phyloP scores from a whole-genome alignment of 768 basidiomycete species.

The Nidula microcarpa region DNA sequence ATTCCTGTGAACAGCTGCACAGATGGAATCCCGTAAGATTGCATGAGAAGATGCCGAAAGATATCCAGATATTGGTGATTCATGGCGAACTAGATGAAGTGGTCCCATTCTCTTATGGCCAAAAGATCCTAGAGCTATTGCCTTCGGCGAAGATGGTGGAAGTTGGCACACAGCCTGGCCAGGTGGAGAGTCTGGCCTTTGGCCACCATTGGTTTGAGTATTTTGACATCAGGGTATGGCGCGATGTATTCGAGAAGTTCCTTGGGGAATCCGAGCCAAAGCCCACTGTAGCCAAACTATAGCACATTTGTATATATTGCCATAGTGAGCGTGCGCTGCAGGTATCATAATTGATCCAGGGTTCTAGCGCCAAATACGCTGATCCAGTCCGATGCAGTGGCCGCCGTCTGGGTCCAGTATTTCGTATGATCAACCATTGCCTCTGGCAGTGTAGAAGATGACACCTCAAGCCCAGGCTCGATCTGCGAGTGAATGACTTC shows the following conservation, averaged over 20 bases:
- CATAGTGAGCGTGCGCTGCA: too few species aligned
- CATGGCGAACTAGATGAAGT: slow-evolving; percentile 36
- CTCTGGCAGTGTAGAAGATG: too few species aligned
- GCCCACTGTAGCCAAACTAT: neutral
- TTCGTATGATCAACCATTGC: neutral
- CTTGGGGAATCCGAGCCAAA: slow-evolving; percentile 7
- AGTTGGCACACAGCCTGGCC: slow-evolving; percentile 25
- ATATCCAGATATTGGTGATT: slow-evolving; percentile 32
- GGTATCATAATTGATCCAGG: slow-evolving; percentile 24
- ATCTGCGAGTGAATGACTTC: too few species aligned
- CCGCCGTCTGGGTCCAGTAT: neutral
- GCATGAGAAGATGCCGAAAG: slow-evolving; percentile 24
- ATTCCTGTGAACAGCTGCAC: slow-evolving; percentile 28
- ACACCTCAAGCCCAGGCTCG: too few species aligned
- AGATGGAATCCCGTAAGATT: slow-evolving; percentile 24
- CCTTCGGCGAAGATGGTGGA: slow-evolving; percentile 32
- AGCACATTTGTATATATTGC: too few species aligned
- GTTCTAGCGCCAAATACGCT: slow-evolving; percentile 36
- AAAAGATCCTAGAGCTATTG: slow-evolving; percentile 29
- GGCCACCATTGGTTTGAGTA: slow-evolving; percentile 47
- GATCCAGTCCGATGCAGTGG: slow-evolving; percentile 35
- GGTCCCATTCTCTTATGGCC: slow-evolving; percentile 30
- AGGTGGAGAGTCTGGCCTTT: slow-evolving; percentile 32
- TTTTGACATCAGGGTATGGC: slow-evolving; percentile 38
- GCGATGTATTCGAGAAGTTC: slow-evolving; percentile 32